A percentile compares a stretch with the other conserved stretches of the same genome.
These are phyloP conservation scores for Lyophyllum atratum DNA, from an alignment of 768 basidiomycete genomes.

Conservation along the genomic window DNA sequence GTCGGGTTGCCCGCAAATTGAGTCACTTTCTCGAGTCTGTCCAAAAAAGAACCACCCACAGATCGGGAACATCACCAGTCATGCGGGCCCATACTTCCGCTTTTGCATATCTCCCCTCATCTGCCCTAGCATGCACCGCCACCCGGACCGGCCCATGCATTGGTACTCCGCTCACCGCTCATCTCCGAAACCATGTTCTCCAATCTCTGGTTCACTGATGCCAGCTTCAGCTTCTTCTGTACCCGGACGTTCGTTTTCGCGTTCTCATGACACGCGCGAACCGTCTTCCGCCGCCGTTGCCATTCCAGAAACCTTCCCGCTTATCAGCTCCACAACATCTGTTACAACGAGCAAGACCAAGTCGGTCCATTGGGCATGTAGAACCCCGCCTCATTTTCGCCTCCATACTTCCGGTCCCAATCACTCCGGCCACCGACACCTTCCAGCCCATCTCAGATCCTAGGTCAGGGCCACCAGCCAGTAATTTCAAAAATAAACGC, in stretches of 20 bases:
- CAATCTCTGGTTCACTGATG: slow-evolving; percentile 7
- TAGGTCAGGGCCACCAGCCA: slow-evolving; percentile 7
- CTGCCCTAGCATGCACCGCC: slow-evolving; percentile 16
- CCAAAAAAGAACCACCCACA: slow-evolving; percentile 5
- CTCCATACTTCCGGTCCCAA: slow-evolving; percentile 8
- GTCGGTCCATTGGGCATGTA: not conserved
- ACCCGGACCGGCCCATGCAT: slow-evolving; percentile 13
- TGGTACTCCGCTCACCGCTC: slow-evolving; percentile 6
- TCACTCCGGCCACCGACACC: slow-evolving; percentile 1
- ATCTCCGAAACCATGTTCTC: slow-evolving; percentile 14
- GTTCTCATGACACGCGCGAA: slow-evolving; percentile 9
- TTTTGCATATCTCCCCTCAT: slow-evolving; percentile 15
- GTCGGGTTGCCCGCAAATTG: not conserved
- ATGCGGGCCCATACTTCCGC: slow-evolving; percentile 13
- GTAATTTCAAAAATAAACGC: slow-evolving; percentile 9
- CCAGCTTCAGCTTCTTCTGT: slow-evolving; percentile 5
- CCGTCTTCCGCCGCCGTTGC: not conserved
- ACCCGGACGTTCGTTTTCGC: slow-evolving; percentile 1
- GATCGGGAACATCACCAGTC: slow-evolving; percentile 18
- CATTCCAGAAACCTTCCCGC: not conserved
- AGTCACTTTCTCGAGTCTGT: not conserved
- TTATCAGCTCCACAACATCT: not conserved
- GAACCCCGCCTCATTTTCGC: not conserved
- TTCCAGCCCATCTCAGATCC: slow-evolving; percentile 10
- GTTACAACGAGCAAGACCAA: not conserved